Evolutionary conservation across 495 filamentous ascomycete species (phyloP), one percentile per base, ranked within the genome.

Genomic region (Friedmanniomyces endolithicus): DNA sequence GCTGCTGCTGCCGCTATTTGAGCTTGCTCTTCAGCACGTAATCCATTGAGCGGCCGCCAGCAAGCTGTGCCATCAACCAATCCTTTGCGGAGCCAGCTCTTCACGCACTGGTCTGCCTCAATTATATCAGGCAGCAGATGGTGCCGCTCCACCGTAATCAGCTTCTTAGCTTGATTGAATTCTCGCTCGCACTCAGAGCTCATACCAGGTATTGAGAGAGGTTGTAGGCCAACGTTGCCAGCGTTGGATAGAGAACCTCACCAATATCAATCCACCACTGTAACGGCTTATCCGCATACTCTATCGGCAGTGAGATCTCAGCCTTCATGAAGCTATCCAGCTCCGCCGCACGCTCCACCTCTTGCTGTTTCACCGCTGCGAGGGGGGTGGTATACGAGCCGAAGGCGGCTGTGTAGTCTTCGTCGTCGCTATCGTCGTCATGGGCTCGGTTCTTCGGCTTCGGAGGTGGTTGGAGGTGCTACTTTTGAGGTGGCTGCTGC

Each of bases 131-230:
- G 11, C 41, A 29, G 25, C 2, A 56, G 53, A 6, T 23, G 6
- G 24, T 56, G 20, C 11, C 53, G 44, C 33, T 56, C 53, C 6
- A 23, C 46, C 12, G 53, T 39, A n/a, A 56, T 41, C 20, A 56
- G 11, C 46, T 51, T 56, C 43, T 48, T 48, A 19, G 53, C 53
- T 20, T 40, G 22, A 23, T 47, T 56, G 35, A 50, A 56, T 2
- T 19, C 53, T 12, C 53, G 53, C 34, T 56, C 53, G 11, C 53
- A 56, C 29, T 56, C 53, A 19, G 47, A 48, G 45, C 43, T 50
- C 47, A 56, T 56, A 35, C 41, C 43, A 46, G 52, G 52, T 47
- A 31, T 47, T 11, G 41, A 27, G 50, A 55, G 22, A 55, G 52
- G 25, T 48, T 40, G 23, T 25, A 51, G 19, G 52, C 41, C 16